Percentiles rank a stretch among this genome's conserved stretches.
phyloP scores from a whole-genome alignment of 140 eudicot genomes.

The Erigeron philadelphicus region DNA sequence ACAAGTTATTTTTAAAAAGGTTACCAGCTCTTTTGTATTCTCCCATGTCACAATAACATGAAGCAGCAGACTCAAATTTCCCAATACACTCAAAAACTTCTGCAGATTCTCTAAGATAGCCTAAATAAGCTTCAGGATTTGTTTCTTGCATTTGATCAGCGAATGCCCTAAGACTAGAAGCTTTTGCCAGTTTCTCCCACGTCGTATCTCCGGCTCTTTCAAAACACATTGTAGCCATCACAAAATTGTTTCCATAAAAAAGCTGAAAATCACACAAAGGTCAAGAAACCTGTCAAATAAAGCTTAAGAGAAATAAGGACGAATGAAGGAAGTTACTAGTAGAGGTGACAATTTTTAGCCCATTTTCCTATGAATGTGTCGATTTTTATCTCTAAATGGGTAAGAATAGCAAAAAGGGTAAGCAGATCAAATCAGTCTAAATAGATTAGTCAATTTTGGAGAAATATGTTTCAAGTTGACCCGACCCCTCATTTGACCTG shows the following conservation, averaged over 20 bases:
- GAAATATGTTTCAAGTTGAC: background rate
- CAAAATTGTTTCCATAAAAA: constrained; percentile 54
- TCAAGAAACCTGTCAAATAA: background rate
- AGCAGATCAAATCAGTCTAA: background rate
- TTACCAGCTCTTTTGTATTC: background rate
- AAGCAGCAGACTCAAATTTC: too few species aligned
- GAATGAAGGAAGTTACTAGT: background rate
- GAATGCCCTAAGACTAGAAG: constrained; percentile 46
- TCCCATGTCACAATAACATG: too few species aligned
- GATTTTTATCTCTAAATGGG: background rate
- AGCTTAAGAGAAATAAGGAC: background rate
- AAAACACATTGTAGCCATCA: constrained; percentile 79
- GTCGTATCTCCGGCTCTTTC: constrained; percentile 60
- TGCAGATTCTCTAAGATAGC: too few species aligned
- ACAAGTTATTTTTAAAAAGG: too few species aligned
- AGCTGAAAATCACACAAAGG: constrained; percentile 40
- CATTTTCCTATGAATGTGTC: background rate
- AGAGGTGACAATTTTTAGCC: background rate
- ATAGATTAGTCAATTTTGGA: background rate
- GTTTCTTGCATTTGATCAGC: constrained; percentile 44
- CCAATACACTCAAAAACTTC: too few species aligned
- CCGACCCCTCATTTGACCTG: background rate
- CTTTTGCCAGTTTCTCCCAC: constrained; percentile 64
- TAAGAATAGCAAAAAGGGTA: background rate
- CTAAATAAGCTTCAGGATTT: constrained; percentile 30